Evolutionary conservation across 208 protist genomes (phyloP).

Genomic region (Wallacemonas sp.): DNA sequence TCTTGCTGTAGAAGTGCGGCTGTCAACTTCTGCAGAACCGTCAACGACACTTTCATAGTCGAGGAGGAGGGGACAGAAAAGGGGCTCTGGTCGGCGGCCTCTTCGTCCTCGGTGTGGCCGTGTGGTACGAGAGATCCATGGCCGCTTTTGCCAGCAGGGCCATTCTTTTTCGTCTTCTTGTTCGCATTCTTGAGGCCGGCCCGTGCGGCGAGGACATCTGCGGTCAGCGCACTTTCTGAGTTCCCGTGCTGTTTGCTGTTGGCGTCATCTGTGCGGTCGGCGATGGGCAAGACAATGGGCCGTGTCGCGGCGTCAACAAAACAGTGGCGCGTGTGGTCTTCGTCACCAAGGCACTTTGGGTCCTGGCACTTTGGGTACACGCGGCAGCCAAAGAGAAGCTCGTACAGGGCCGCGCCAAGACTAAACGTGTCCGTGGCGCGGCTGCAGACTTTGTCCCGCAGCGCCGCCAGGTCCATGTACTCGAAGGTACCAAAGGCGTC

Average conservation of each 20-base stretch:
- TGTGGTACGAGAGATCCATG: too few species aligned
- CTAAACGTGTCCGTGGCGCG: slow-evolving; percentile 80
- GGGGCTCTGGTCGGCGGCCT: background rate
- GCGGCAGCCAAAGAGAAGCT: slow-evolving; percentile 62
- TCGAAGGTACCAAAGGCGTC: slow-evolving; percentile 80
- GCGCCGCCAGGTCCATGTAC: slow-evolving; percentile 84
- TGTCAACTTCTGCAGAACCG: slow-evolving; percentile 54
- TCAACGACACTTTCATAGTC: slow-evolving; percentile 10
- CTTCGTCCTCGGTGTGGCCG: background rate
- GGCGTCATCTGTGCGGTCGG: background rate
- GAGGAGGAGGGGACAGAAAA: background rate
- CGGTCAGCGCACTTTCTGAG: background rate
- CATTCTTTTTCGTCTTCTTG: background rate
- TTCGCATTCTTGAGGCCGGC: background rate
- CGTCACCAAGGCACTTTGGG: slow-evolving; percentile 37
- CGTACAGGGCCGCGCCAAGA: slow-evolving; percentile 77
- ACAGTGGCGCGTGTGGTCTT: slow-evolving; percentile 70
- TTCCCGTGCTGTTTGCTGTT: background rate
- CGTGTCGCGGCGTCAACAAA: slow-evolving; percentile 61
- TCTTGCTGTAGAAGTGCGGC: slow-evolving; percentile 43
- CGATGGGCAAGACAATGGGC: slow-evolving; percentile 39
- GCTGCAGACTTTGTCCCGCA: slow-evolving; percentile 62
- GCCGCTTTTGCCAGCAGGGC: background rate
- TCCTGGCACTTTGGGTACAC: slow-evolving; percentile 72
- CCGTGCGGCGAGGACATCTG: background rate